A percentile compares a stretch with the other conserved stretches of the same genome.
Evolutionary conservation across 164 flowering plant species (phyloP).

Genomic region (Platanus orientalis): DNA sequence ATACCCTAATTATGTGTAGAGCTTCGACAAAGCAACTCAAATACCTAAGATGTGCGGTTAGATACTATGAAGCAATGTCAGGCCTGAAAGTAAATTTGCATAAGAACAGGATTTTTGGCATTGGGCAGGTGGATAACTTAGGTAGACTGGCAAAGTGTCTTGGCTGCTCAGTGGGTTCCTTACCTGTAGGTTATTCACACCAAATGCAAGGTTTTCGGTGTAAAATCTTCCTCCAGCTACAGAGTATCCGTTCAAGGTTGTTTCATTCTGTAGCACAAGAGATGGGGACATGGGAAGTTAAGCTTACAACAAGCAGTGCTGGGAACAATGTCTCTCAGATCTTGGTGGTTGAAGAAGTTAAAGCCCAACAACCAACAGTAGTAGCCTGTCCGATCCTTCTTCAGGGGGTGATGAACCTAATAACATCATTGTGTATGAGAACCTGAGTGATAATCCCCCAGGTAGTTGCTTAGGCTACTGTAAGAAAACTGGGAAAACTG

Average conservation of each 20-base stretch:
- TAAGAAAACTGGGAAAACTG: constrained; percentile 17
- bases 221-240: constrained; percentile 56
- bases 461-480: constrained; percentile 19
- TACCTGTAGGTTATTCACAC: constrained; percentile 46
- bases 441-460: constrained; percentile 30
- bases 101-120: too few relatives aligned
- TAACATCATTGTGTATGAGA: constrained; percentile 30
- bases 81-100: too few relatives aligned
- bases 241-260: constrained; percentile 62
- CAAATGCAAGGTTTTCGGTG: constrained; percentile 47
- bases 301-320: too few relatives aligned
- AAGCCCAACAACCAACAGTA: too few relatives aligned
- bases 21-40: too few relatives aligned
- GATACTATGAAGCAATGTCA: too few relatives aligned
- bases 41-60: too few relatives aligned
- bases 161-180: too few relatives aligned
- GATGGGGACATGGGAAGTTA: constrained; percentile 45
- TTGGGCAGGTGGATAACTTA: too few relatives aligned
- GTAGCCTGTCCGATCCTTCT: constrained; percentile 82
- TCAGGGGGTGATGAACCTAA: constrained; percentile 87
- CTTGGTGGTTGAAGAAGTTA: constrained; percentile 39
- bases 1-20: too few relatives aligned
- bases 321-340: constrained; percentile 31
- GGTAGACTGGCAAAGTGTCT: too few relatives aligned
- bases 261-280: too few relatives aligned